Conservation (phyloP, 352 stramenopile genomes). For the Pythium guiyangense region DNA sequence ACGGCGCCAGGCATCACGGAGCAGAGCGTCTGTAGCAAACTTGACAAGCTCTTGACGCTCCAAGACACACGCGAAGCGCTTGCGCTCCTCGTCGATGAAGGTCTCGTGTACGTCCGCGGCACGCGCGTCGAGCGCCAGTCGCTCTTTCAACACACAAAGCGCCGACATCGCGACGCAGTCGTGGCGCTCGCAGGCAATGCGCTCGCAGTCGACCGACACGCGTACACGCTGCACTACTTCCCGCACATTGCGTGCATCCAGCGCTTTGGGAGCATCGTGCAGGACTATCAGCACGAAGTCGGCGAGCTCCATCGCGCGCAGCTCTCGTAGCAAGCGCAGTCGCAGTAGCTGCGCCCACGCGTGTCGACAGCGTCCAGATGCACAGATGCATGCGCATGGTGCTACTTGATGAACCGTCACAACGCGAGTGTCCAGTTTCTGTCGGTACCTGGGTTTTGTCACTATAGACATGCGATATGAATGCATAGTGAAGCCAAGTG, state of each 20-base stretch:
- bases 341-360: no score
- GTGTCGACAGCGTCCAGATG: no score
- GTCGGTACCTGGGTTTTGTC: background rate
- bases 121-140: constrained; percentile 11
- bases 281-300: constrained; percentile 64
- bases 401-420: no score
- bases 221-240: constrained; percentile 66
- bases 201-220: constrained; percentile 39
- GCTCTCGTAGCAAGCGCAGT: no score
- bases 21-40: constrained; percentile 38
- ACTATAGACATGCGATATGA: background rate
- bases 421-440: no score
- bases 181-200: constrained; percentile 38
- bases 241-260: constrained; percentile 77
- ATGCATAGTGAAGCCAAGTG: no score
- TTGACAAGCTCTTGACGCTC: constrained; percentile 59
- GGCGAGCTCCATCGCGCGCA: constrained; percentile 16
- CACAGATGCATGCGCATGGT: no score
- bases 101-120: constrained; percentile 57
- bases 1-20: constrained; percentile 56
- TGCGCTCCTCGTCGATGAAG: constrained; percentile 63
- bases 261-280: constrained; percentile 69
- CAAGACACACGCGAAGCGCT: constrained; percentile 75
- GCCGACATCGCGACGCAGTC: constrained; percentile 15
- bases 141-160: constrained; percentile 23